Evolutionary conservation across 2,329 filamentous ascomycete genomes (phyloP).

Genomic region (Diplodia intermedia): DNA sequence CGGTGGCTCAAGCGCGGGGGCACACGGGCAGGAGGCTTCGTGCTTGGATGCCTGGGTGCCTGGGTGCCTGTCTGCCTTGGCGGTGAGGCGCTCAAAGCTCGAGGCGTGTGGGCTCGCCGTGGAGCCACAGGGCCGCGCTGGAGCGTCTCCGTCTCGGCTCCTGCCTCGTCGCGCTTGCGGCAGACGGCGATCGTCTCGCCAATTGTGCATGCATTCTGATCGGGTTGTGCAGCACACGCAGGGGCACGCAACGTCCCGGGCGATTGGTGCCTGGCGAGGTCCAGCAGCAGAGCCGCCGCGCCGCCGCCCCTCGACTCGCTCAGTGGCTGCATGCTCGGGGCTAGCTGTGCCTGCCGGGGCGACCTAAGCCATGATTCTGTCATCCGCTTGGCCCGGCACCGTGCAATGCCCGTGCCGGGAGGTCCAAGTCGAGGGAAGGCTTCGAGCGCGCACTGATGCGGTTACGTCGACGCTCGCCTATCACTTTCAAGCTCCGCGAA

Average conservation of each 20-base stretch:
- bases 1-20: background rate
- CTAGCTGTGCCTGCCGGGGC: constrained; percentile 21
- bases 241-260: constrained; percentile 28
- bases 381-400: constrained; percentile 19
- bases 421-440: constrained; percentile 11
- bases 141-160: background rate
- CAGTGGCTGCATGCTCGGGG: constrained; percentile 12
- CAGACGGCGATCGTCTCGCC: constrained; percentile 9
- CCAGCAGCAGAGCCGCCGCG: constrained; percentile 27
- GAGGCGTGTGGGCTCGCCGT: too few relatives aligned
- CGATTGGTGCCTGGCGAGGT: constrained; percentile 23
- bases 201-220: constrained; percentile 23
- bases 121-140: too few relatives aligned
- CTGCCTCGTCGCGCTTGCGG: constrained; percentile 2
- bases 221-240: constrained; percentile 14
- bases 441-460: constrained; percentile 22
- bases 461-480: constrained; percentile 32
- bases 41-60: constrained; percentile 1
- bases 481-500: constrained; percentile 31
- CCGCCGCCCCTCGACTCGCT: constrained; percentile 13
- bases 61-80: constrained; percentile 5
- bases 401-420: constrained; percentile 2
- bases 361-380: constrained; percentile 19
- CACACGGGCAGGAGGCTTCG: background rate
- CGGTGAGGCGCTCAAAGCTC: background rate